These are phyloP conservation scores for Nicotiana benthamiana DNA, from an alignment of 257 asterid species.

Conservation along the genomic window DNA sequence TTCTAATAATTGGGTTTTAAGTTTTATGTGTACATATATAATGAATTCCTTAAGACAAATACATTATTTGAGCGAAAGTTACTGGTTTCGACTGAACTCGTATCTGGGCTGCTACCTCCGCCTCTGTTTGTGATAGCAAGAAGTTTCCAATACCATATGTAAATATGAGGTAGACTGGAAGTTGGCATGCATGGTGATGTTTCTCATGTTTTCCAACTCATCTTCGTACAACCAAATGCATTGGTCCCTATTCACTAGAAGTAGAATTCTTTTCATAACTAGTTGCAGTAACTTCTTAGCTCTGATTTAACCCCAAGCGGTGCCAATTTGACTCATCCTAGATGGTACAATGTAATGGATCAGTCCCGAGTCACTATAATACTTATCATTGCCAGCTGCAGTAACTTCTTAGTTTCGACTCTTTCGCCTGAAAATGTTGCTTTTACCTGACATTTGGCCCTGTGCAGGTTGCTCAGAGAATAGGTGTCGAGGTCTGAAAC, in stretches of 20 bases:
- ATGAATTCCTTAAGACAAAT: no score
- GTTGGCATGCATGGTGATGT: neutral
- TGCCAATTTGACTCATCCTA: no score
- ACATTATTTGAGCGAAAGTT: no score
- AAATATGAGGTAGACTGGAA: neutral
- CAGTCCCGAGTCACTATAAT: no score
- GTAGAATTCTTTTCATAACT: no score
- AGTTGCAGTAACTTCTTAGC: no score
- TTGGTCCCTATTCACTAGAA: neutral
- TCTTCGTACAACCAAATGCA: neutral
- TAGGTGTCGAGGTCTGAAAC: conserved; percentile 69
- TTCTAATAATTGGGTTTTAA: no score
- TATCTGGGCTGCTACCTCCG: no score
- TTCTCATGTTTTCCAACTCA: neutral
- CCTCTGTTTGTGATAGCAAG: neutral
- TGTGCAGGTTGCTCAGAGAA: conserved; percentile 86
- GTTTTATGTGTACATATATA: no score
- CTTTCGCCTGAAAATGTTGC: neutral
- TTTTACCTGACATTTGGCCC: neutral
- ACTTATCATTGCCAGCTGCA: neutral
- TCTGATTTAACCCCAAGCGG: no score
- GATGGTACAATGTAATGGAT: no score
- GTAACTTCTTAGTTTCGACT: neutral
- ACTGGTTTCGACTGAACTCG: no score
- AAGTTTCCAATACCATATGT: neutral